These are phyloP conservation scores for Alternaria gansuensis DNA, from an alignment of 2,329 filamentous ascomycete species.

Conservation along the genomic window DNA sequence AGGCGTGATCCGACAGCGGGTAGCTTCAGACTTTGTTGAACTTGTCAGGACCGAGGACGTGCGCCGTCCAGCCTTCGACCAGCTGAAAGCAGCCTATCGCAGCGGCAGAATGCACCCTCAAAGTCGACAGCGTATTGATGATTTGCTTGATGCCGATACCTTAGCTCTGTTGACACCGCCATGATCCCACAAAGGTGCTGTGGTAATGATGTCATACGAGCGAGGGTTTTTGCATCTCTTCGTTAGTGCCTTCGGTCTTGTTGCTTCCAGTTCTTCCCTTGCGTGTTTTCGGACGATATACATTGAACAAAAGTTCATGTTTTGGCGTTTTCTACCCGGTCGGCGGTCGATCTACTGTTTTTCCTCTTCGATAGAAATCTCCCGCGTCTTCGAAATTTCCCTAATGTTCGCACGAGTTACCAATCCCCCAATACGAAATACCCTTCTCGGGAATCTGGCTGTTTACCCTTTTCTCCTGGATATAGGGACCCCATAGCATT, in stretches of 20 bases:
- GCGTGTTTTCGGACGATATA: conserved; percentile 31
- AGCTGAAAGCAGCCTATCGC: conserved; percentile 63
- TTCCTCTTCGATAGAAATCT: conserved; percentile 30
- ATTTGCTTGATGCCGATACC: conserved; percentile 61
- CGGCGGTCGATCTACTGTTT: conserved; percentile 32
- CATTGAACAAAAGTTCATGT: conserved; percentile 45
- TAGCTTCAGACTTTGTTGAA: conserved; percentile 65
- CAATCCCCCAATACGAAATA: conserved; percentile 35
- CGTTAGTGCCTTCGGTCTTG: conserved; percentile 23
- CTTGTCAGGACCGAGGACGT: conserved; percentile 61
- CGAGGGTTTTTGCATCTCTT: neutral
- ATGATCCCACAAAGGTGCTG: conserved; percentile 19
- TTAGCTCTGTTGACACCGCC: conserved; percentile 61
- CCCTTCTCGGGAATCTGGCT: conserved; percentile 31
- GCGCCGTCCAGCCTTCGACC: conserved; percentile 58
- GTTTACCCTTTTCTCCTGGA: conserved; percentile 24
- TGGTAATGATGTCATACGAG: conserved; percentile 3
- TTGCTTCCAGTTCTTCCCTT: conserved; percentile 33
- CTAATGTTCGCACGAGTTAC: conserved; percentile 41
- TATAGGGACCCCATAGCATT: conserved; percentile 36
- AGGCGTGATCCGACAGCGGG: conserved; percentile 60
- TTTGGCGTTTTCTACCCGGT: conserved; percentile 44
- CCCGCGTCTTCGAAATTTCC: conserved; percentile 16
- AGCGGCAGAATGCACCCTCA: conserved; percentile 64
- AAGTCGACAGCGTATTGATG: conserved; percentile 65